Conservation (phyloP, 257 asterid species). For the Coffea canephora region DNA sequence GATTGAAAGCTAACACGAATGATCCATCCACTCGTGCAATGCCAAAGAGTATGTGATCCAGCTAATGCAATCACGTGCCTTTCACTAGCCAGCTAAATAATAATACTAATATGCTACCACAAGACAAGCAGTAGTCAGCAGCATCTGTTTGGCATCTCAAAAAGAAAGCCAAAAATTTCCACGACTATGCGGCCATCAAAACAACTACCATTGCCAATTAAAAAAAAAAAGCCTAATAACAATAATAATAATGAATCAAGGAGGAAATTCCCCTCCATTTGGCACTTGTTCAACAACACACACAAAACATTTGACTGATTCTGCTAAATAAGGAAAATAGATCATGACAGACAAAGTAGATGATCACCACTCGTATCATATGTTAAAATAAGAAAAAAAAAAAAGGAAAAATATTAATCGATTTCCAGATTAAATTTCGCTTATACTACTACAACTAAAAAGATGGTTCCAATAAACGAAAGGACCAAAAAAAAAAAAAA, state of each 20-base stretch:
- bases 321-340: not conserved
- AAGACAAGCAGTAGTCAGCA: not conserved
- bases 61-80: constrained; percentile 21
- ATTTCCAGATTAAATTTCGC: constrained; percentile 4
- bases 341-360: not conserved
- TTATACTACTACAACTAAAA: not conserved
- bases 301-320: not conserved
- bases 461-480: not conserved
- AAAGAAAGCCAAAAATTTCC: not conserved
- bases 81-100: not conserved
- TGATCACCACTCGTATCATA: not conserved
- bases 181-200: constrained; percentile 2
- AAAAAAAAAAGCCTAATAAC: no score
- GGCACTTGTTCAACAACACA: not conserved
- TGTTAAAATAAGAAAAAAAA: not conserved
- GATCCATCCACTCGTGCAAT: constrained; percentile 9
- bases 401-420: not conserved
- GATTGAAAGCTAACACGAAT: not conserved
- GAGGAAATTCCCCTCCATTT: not conserved
- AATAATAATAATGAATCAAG: not conserved
- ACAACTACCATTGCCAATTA: not conserved
- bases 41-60: not conserved
- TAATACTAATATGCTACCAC: not conserved
- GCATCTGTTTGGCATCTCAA: constrained; percentile 1
- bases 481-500: not conserved